Conservation (phyloP, 1,284 basidiomycete genomes). For the Naganishia albida region DNA sequence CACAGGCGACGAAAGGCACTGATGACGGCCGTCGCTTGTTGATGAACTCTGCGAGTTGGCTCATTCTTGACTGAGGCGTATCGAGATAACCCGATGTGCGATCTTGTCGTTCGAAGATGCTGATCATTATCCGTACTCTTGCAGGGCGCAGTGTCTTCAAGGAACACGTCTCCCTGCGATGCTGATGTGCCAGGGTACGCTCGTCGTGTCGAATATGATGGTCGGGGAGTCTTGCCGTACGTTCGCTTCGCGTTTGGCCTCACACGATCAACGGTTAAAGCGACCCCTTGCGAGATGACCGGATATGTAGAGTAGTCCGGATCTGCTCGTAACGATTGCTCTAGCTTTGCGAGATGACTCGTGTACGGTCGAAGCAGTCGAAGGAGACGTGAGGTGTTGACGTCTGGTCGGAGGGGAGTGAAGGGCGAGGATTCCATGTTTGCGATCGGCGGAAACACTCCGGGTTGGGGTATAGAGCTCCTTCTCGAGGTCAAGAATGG, state of each 20-base stretch:
- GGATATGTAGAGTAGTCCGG: conserved; percentile 16
- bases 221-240: conserved; percentile 6
- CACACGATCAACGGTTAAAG: conserved; percentile 2
- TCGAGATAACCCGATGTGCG: conserved; percentile 15
- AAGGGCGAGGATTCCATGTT: conserved; percentile 9
- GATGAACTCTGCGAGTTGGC: not conserved
- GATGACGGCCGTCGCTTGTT: conserved; percentile 18
- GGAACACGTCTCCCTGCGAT: conserved; percentile 6
- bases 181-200: not conserved
- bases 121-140: not conserved
- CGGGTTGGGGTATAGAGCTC: not conserved
- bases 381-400: conserved; percentile 25
- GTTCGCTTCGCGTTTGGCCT: conserved; percentile 17
- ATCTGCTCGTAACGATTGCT: conserved; percentile 3
- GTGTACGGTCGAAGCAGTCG: conserved; percentile 23
- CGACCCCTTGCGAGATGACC: conserved; percentile 12
- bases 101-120: not conserved
- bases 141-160: not conserved
- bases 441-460: too few relatives aligned
- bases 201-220: not conserved
- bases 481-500: not conserved
- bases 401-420: conserved; percentile 17
- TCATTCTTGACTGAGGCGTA: conserved; percentile 6
- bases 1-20: conserved; percentile 21
- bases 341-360: conserved; percentile 19